phyloP scores from a whole-genome alignment of 257 asterid genomes.

The Solanum sparsipilum region DNA sequence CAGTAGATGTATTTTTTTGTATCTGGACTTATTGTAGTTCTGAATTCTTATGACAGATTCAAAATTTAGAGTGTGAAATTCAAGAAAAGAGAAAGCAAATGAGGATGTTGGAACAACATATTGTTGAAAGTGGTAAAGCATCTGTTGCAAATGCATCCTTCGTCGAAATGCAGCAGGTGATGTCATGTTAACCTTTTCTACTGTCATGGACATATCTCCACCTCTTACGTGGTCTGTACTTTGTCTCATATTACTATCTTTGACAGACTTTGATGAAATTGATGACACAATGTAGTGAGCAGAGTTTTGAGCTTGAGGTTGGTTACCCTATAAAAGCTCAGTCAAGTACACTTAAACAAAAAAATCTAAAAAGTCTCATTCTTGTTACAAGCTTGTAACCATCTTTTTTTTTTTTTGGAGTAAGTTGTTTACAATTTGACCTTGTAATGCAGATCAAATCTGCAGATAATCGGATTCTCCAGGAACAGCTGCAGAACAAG shows the following conservation, averaged over 20 bases:
- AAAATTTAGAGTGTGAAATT: conserved; percentile 80
- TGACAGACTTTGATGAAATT: conserved; percentile 63
- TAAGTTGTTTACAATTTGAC: conserved; percentile 16
- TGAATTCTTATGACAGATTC: conserved; percentile 37
- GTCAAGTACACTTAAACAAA: not conserved
- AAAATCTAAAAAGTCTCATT: not conserved
- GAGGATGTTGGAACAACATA: conserved; percentile 71
- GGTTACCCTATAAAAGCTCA: not conserved
- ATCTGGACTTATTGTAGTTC: not conserved
- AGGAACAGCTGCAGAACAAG: conserved; percentile 88
- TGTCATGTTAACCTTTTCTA: not conserved
- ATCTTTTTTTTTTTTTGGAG: not conserved
- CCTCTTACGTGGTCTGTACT: not conserved
- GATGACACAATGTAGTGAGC: conserved; percentile 85
- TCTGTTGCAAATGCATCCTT: conserved; percentile 74
- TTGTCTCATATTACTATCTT: not conserved
- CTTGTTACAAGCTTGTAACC: not conserved
- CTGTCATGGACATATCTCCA: not conserved
- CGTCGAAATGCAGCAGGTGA: conserved; percentile 91
- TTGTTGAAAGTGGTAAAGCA: conserved; percentile 79
- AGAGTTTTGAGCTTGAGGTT: conserved; percentile 92
- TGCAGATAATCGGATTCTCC: conserved; percentile 90
- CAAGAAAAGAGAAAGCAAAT: conserved; percentile 76
- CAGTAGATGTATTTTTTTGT: not conserved
- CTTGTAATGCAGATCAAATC: conserved; percentile 62